Evolutionary conservation across 1,284 basidiomycete species (phyloP), one percentile per base, ranked within the genome.

Genomic region (Caloboletus inedulis): DNA sequence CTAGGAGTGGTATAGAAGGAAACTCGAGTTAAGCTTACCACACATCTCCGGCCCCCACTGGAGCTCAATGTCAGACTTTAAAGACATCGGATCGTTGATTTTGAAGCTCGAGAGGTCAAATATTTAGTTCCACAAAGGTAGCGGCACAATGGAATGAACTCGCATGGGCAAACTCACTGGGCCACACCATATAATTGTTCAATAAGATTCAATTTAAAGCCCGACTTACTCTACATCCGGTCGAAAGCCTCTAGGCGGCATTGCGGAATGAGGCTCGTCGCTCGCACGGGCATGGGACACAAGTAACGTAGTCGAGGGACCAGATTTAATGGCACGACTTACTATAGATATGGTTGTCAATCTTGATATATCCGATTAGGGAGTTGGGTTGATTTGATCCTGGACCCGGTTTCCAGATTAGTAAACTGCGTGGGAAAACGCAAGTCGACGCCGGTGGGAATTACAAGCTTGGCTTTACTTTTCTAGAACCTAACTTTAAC

Each of bases 1-100:
- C n/a, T n/a, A n/a, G n/a, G n/a, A 4, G n/a, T n/a, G n/a, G n/a
- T 7, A 3, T 35, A 35, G 13, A 7, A 31, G 7, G 31, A 34
- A 16, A n/a, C 16, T 13, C 3, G 5, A 4, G 2, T n/a, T 37
- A 18, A 56, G 14, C 59, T 51, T 27, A 56, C 59, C 59, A 29
- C 59, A 56, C 7, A 21, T 14, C 7, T 12, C 45, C 3, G 56
- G 39, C 1, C 47, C 51, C 51, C 27, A 37, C 19, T 16, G 19
- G 27, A 53, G 54, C 23, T 40, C 8, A 8, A 47, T 5, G 7
- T 29, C 12, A 18, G 31, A 19, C 4, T 9, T 0, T 4, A 7
- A 3, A n/a, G n/a, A 14, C 56, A 60, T 57, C 14, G 33, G 7
- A 35, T 27, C 27, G 13, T 29, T 8, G 33, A 16, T 16, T 19